A percentile compares a stretch with the other conserved stretches of the same genome.
Evolutionary conservation across 192 early-diverging fungal species (phyloP).

Genomic region (Coemansia sp.): DNA sequence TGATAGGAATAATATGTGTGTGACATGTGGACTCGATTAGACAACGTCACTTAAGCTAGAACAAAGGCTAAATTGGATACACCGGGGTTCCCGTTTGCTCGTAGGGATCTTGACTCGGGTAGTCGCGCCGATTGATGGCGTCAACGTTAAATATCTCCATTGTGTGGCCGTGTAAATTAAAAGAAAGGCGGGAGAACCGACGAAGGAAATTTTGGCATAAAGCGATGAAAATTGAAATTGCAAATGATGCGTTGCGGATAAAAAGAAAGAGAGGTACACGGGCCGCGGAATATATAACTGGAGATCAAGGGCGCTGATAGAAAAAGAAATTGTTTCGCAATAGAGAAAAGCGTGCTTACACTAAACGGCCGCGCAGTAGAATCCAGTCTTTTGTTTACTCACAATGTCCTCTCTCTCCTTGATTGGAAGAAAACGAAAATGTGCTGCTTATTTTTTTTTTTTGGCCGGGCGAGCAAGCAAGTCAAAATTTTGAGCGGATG

Average conservation of each 20-base stretch:
- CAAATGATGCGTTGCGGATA: neutral
- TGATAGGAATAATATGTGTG: neutral
- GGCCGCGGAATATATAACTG: slow-evolving; percentile 1
- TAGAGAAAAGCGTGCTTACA: neutral
- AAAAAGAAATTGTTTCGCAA: neutral
- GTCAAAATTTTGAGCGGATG: neutral
- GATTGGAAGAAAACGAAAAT: slow-evolving; percentile 8
- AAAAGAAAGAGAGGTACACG: slow-evolving; percentile 4
- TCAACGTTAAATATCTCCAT: slow-evolving; percentile 24
- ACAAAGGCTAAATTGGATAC: slow-evolving; percentile 10
- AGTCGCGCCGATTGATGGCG: slow-evolving; percentile 36
- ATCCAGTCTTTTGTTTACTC: neutral
- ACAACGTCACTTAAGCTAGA: neutral
- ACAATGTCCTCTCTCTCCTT: neutral
- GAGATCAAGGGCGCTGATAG: neutral
- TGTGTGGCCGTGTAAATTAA: neutral
- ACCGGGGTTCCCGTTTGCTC: slow-evolving; percentile 38
- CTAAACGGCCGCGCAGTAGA: neutral
- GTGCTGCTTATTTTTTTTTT: neutral
- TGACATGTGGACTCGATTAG: neutral
- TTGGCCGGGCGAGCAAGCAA: neutral
- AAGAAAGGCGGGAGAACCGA: neutral
- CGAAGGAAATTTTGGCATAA: neutral
- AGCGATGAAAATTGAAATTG: neutral
- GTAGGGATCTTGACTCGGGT: slow-evolving; percentile 45